These are phyloP conservation scores for Leucaena leucocephala DNA, from an alignment of 306 rosid species.

Conservation along the genomic window DNA sequence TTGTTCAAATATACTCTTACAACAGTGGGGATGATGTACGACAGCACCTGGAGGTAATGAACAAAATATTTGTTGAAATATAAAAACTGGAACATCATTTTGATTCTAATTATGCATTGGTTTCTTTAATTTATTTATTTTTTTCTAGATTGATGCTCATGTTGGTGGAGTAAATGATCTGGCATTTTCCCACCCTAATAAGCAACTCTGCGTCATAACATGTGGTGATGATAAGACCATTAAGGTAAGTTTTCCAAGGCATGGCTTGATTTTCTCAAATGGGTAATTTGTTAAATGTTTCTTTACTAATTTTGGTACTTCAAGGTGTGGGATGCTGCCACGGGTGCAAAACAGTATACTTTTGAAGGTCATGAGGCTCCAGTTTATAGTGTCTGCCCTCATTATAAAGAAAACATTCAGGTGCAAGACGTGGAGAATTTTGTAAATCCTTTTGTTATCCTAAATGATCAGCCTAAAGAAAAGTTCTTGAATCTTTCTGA, in stretches of 20 bases:
- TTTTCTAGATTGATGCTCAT: slow-evolving; percentile 79
- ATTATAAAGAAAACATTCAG: slow-evolving; percentile 92
- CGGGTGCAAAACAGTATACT: slow-evolving; percentile 73
- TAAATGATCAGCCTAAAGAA: not conserved
- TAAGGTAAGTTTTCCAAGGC: slow-evolving; percentile 59
- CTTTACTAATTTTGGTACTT: slow-evolving; percentile 45
- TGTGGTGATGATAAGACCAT: slow-evolving; percentile 95
- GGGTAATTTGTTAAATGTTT: slow-evolving; percentile 23
- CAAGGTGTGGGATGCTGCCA: slow-evolving; percentile 96
- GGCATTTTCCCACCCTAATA: slow-evolving; percentile 83
- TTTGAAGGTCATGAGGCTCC: slow-evolving; percentile 99
- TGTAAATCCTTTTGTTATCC: slow-evolving; percentile 17
- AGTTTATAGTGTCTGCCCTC: slow-evolving; percentile 94
- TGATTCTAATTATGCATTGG: not conserved
- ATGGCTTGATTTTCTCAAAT: slow-evolving; percentile 31
- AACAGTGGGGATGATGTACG: slow-evolving; percentile 64
- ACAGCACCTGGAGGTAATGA: slow-evolving; percentile 75
- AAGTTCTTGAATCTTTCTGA: slow-evolving; percentile 22
- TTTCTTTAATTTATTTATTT: slow-evolving; percentile 21
- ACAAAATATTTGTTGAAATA: not conserved
- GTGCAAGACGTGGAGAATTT: slow-evolving; percentile 49
- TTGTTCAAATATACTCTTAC: slow-evolving; percentile 78
- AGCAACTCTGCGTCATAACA: slow-evolving; percentile 83
- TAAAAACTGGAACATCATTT: not conserved
- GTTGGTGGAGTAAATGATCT: slow-evolving; percentile 86